Conservation (phyloP, 1,284 basidiomycete species). For the Malassezia furfur region DNA sequence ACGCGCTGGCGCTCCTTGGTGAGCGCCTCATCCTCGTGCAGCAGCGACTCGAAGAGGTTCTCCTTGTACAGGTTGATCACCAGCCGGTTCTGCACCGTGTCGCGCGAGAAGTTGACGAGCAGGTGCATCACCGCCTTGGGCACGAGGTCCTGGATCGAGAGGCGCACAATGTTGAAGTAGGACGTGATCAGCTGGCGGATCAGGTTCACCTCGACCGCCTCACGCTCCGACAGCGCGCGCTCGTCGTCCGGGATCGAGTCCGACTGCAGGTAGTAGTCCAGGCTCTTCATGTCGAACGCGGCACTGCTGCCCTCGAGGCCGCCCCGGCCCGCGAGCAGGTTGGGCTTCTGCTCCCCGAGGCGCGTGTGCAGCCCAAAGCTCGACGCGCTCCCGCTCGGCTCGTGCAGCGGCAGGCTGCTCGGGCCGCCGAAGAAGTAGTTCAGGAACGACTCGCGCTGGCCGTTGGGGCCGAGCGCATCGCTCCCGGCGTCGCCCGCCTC, state of each 20-base stretch:
- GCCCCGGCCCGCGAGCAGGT: slow-evolving; percentile 56
- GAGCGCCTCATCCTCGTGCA: slow-evolving; percentile 91
- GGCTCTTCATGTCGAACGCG: slow-evolving; percentile 95
- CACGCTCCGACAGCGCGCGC: slow-evolving; percentile 61
- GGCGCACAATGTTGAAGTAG: slow-evolving; percentile 91
- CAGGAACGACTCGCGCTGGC: slow-evolving; percentile 37
- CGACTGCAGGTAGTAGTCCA: slow-evolving; percentile 67
- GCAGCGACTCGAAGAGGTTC: slow-evolving; percentile 68
- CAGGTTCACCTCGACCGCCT: slow-evolving; percentile 91
- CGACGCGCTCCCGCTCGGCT: slow-evolving; percentile 20
- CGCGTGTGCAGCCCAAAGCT: slow-evolving; percentile 14
- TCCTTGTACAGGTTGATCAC: slow-evolving; percentile 81
- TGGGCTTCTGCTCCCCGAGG: slow-evolving; percentile 25
- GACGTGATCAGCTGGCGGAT: slow-evolving; percentile 88
- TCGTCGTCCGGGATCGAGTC: slow-evolving; percentile 36
- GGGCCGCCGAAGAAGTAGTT: slow-evolving; percentile 48
- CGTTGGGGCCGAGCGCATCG: background rate
- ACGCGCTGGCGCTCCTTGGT: slow-evolving; percentile 86
- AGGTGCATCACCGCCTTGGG: slow-evolving; percentile 64
- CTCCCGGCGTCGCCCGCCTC: background rate
- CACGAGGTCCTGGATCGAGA: slow-evolving; percentile 90
- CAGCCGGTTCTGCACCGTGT: slow-evolving; percentile 88
- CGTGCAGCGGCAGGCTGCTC: slow-evolving; percentile 31
- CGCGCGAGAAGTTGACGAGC: slow-evolving; percentile 89
- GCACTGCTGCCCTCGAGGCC: slow-evolving; percentile 63